Percentiles rank a stretch among this genome's conserved stretches.
Conservation (phyloP, 2,329 filamentous ascomycete species). For the Remersonia thermophila region DNA sequence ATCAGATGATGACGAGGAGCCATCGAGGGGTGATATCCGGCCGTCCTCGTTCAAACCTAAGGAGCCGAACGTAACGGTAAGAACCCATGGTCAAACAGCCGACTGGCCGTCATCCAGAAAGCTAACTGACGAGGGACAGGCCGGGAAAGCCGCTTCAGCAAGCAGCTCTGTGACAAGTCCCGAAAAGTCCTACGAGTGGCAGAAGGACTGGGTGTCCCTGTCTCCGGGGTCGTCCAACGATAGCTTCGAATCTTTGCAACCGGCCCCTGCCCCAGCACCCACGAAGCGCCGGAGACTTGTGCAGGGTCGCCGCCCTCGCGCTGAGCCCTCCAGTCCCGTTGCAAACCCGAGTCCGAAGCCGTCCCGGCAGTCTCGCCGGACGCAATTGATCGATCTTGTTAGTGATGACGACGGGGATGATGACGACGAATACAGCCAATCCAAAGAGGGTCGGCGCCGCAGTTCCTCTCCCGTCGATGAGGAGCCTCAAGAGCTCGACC, state of each 20-base stretch:
- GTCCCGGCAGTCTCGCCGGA: not conserved
- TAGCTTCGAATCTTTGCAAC: constrained; percentile 9
- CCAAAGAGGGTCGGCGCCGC: constrained; percentile 5
- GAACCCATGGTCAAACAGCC: not conserved
- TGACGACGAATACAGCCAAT: constrained; percentile 13
- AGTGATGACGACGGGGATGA: constrained; percentile 31
- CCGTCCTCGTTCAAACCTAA: constrained; percentile 43
- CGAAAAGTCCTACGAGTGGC: constrained; percentile 6
- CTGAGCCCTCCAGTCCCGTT: constrained; percentile 11
- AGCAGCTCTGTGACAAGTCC: constrained; percentile 12
- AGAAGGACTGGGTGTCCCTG: constrained; percentile 15
- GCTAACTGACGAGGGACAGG: too few relatives aligned
- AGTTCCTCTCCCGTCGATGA: constrained; percentile 7
- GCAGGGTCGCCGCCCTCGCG: constrained; percentile 14
- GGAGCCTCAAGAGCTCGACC: not conserved
- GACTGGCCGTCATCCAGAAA: too few relatives aligned
- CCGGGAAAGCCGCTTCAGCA: too few relatives aligned
- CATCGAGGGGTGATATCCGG: constrained; percentile 47
- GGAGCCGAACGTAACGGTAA: constrained; percentile 19
- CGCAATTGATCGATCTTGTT: constrained; percentile 19
- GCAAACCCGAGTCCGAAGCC: constrained; percentile 6
- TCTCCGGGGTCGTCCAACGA: constrained; percentile 9
- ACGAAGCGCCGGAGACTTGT: constrained; percentile 15
- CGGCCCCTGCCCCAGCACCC: constrained; percentile 6
- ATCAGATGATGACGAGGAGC: constrained; percentile 43